Base-by-base conservation (phyloP, 2,329 filamentous ascomycete genomes). In the Arthroderma sp. region DNA sequence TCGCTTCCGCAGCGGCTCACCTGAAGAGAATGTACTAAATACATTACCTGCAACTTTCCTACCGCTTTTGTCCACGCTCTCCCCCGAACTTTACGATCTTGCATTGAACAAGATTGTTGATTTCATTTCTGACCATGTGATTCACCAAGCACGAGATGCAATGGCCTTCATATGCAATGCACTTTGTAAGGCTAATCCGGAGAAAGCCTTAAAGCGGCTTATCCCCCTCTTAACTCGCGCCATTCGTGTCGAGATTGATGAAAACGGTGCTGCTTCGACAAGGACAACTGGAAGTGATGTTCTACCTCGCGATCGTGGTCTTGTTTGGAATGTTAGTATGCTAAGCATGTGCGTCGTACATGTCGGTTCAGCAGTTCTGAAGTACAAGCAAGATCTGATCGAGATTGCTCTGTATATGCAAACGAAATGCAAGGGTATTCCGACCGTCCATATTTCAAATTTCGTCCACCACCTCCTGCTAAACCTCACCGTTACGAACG, bases 101-200 rank as follows among this genome's bases (percentile, higher is more conserved):
- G 86, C 86, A 0, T 68, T 98, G 42, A 83, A 94, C 48, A 96
- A 96, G 69, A 79, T 98, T 54, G 83, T 87, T 2, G 78, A 85
- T 30, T 98, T 98, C 61, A 83, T 95, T 28, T 82, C 84, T 1
- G 85, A 85, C 51, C 91, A 96, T 66, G 91, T 98, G 40, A 89
- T 98, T 11, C 88, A 98, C 56, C 91, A 96, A 65, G 89, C 91
- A 43, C 75, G 89, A 52, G 91, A 98, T 70, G 89, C 91, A 5
- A 95, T 98, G 83, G 91, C 93, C 1, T 98, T 94, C 74, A 96
- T 96, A 44, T 85, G 89, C 66, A 96, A 95, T 63, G 85, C 86
- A 0, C 73, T 98, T 27, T 94, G 91, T 72, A 96, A 96, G 66
- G 86, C 94, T 53, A 86, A 93, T 54, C 88, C 93, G 0, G 81